Percentiles rank a stretch among this genome's conserved stretches.
Evolutionary conservation across 1,284 basidiomycete species (phyloP).

Genomic region (Puccinia triticina): DNA sequence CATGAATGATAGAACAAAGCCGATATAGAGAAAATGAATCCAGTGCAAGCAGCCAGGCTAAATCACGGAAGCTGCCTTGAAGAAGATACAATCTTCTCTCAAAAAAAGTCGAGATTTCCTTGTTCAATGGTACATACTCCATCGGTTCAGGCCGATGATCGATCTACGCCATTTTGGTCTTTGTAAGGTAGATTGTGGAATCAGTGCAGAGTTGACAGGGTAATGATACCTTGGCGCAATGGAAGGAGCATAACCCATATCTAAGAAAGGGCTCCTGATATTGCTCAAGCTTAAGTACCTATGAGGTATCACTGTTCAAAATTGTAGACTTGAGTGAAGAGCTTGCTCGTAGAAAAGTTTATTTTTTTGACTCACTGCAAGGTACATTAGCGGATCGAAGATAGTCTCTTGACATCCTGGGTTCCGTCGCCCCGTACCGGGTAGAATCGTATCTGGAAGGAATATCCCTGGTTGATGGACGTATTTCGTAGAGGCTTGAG

Average conservation of each 20-base stretch:
- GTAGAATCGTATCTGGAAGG: background rate
- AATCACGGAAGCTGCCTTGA: background rate
- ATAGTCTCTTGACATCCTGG: background rate
- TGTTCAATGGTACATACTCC: background rate
- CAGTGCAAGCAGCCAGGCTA: background rate
- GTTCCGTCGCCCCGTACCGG: background rate
- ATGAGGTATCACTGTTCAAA: background rate
- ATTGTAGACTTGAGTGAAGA: background rate
- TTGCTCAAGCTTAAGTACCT: constrained; percentile 12
- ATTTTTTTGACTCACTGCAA: constrained; percentile 2
- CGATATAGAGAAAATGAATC: background rate
- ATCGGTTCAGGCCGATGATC: constrained; percentile 19
- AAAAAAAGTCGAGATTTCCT: background rate
- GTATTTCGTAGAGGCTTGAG: constrained; percentile 12
- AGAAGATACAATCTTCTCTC: background rate
- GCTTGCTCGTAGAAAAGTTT: background rate
- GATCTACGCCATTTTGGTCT: constrained; percentile 9
- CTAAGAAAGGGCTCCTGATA: background rate
- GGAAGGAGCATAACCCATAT: constrained; percentile 9
- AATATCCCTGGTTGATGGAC: constrained; percentile 3
- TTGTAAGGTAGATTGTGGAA: constrained; percentile 2
- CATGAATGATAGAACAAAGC: background rate
- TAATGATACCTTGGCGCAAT: background rate
- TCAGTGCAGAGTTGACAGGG: background rate
- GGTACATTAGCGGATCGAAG: too few relatives aligned